These are phyloP conservation scores for Aspergillus arachidicola DNA, from an alignment of 2,329 filamentous ascomycete genomes.

Conservation along the genomic window DNA sequence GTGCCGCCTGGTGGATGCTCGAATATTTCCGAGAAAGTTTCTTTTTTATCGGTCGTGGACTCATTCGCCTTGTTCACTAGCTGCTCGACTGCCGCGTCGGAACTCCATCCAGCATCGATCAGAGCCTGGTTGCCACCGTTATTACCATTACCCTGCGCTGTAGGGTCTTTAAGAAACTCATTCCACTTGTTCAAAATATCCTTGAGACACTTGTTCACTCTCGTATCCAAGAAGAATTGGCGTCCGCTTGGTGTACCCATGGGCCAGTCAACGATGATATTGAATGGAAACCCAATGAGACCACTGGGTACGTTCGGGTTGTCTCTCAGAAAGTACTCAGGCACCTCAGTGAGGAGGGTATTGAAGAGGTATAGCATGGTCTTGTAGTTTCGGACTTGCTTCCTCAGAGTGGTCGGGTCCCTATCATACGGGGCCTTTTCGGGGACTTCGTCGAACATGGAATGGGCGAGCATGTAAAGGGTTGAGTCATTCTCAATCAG, in stretches of 20 bases:
- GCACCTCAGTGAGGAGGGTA: slow-evolving; percentile 4
- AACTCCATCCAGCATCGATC: not conserved
- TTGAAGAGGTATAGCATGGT: slow-evolving; percentile 15
- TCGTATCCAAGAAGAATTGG: slow-evolving; percentile 5
- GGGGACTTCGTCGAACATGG: slow-evolving; percentile 14
- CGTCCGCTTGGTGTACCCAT: slow-evolving; percentile 8
- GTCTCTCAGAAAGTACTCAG: slow-evolving; percentile 4
- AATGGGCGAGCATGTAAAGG: slow-evolving; percentile 11
- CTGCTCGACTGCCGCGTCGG: not conserved
- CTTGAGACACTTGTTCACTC: not conserved
- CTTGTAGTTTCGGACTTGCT: slow-evolving; percentile 12
- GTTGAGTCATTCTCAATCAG: slow-evolving; percentile 10
- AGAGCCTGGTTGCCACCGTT: not conserved
- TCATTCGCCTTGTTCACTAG: not conserved
- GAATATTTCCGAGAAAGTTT: not conserved
- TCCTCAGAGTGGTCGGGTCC: slow-evolving; percentile 12
- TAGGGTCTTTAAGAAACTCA: not conserved
- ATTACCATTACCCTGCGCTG: not conserved
- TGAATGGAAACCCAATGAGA: slow-evolving; percentile 9
- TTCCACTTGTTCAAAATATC: not conserved
- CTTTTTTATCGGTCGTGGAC: no score
- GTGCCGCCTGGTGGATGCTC: not conserved
- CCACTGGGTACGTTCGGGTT: not conserved
- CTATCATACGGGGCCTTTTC: slow-evolving; percentile 12
- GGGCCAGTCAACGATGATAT: slow-evolving; percentile 9